A percentile compares a stretch with the other conserved stretches of the same genome.
Conservation (phyloP, 139 green algal genomes). For the Chlorella sorokiniana region DNA sequence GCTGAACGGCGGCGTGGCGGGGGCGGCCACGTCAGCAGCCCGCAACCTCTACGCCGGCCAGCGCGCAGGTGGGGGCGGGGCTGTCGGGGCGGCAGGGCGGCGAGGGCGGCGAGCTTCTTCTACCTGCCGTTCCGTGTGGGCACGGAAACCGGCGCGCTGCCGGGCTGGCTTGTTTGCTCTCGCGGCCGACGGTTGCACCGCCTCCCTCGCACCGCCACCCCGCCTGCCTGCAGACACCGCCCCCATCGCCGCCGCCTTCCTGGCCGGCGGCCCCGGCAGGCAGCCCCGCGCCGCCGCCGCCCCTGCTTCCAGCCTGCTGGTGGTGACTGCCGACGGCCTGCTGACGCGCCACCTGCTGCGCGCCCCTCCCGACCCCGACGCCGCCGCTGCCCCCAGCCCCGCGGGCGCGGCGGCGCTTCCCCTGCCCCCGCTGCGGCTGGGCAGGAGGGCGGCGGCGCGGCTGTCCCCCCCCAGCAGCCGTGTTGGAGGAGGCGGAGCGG, state of each 20-base stretch:
- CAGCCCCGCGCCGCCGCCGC: not conserved
- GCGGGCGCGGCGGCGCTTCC: not conserved
- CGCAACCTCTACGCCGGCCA: conserved; percentile 38
- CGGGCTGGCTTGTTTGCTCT: too few species aligned
- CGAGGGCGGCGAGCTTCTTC: not conserved
- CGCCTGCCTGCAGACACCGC: conserved; percentile 7
- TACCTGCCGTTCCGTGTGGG: not conserved
- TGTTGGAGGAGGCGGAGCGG: conserved; percentile 34
- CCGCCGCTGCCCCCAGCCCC: not conserved
- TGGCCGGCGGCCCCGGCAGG: conserved; percentile 1
- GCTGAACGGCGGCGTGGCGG: conserved; percentile 38
- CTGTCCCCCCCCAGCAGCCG: not conserved
- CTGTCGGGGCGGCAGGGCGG: not conserved
- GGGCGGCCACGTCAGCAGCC: conserved; percentile 40
- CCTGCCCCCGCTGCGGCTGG: not conserved
- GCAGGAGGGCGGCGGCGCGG: not conserved
- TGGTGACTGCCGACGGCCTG: conserved; percentile 10
- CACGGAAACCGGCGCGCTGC: too few species aligned
- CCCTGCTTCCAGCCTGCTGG: conserved; percentile 29
- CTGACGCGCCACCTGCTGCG: conserved; percentile 32
- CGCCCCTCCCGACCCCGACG: not conserved
- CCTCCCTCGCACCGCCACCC: too few species aligned
- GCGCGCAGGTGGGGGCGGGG: conserved; percentile 26
- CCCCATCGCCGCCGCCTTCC: conserved; percentile 29
- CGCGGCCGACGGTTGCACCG: too few species aligned